These are phyloP conservation scores for Cryptomeria japonica DNA, from an alignment of 75 land plant genomes.

Conservation along the genomic window DNA sequence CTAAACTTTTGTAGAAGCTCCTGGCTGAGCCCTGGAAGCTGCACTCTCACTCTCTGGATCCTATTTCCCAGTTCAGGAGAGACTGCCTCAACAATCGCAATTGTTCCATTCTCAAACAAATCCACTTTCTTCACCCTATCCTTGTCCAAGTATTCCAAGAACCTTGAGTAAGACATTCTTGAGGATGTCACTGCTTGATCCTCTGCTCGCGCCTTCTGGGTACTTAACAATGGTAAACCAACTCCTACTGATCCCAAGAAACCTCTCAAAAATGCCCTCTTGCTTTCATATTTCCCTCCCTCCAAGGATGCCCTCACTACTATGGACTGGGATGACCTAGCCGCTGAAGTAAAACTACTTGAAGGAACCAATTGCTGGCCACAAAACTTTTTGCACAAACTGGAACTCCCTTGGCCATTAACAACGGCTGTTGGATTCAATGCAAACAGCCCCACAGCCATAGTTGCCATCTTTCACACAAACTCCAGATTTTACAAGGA, in stretches of 20 bases:
- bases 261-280: conserved; percentile 63
- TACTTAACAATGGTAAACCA: conserved; percentile 41
- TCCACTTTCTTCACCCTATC: conserved; percentile 89
- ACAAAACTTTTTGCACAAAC: conserved; percentile 32
- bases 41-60: conserved; percentile 90
- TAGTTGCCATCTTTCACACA: conserved; percentile 2
- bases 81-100: conserved; percentile 95
- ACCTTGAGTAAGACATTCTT: conserved; percentile 96
- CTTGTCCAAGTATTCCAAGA: conserved; percentile 94
- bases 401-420: neutral
- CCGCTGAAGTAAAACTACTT: conserved; percentile 21
- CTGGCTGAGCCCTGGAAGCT: conserved; percentile 91
- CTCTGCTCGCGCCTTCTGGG: conserved; percentile 64
- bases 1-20: conserved; percentile 93
- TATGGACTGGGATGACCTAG: conserved; percentile 14
- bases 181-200: conserved; percentile 95
- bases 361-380: conserved; percentile 24
- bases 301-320: conserved; percentile 49
- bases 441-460: neutral
- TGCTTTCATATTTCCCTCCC: conserved; percentile 31
- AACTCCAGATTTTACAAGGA: neutral
- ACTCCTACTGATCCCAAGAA: conserved; percentile 67
- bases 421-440: neutral
- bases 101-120: conserved; percentile 93
- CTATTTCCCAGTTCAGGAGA: conserved; percentile 95